These are phyloP conservation scores for Trametes gibbosa DNA, from an alignment of 768 basidiomycete genomes.

Conservation along the genomic window DNA sequence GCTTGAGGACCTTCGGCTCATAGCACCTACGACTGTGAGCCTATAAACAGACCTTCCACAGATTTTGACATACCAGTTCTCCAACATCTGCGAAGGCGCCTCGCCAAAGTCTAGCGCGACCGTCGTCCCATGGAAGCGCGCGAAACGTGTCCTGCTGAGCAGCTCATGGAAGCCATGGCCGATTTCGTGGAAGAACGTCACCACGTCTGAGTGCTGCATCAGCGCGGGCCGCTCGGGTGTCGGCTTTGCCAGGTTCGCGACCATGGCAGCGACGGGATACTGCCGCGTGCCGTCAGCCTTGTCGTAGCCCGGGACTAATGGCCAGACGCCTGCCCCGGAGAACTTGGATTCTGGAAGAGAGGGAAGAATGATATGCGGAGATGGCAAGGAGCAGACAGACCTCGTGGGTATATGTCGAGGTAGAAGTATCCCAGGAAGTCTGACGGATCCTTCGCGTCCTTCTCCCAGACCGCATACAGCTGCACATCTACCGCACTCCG, in stretches of 20 bases:
- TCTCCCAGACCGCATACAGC: conserved; percentile 82
- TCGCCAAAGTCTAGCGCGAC: conserved; percentile 71
- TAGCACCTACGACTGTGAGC: not conserved
- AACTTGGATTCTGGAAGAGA: conserved; percentile 61
- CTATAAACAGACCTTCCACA: not conserved
- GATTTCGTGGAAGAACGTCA: conserved; percentile 93
- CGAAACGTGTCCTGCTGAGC: conserved; percentile 64
- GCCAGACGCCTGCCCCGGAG: conserved; percentile 85
- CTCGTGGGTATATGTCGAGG: conserved; percentile 82
- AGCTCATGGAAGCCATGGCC: conserved; percentile 52
- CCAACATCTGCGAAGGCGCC: conserved; percentile 89
- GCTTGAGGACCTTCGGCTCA: conserved; percentile 59
- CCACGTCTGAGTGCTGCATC: conserved; percentile 82
- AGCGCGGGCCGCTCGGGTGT: conserved; percentile 76
- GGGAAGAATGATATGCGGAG: not conserved
- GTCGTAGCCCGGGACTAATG: conserved; percentile 64
- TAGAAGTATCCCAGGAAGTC: conserved; percentile 87
- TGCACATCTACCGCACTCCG: conserved; percentile 57
- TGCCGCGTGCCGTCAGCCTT: conserved; percentile 52
- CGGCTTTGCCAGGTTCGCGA: conserved; percentile 86
- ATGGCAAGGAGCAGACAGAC: conserved; percentile 36
- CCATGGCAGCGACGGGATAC: conserved; percentile 82
- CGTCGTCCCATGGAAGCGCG: conserved; percentile 78
- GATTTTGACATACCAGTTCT: conserved; percentile 73
- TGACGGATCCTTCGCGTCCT: conserved; percentile 62